Percentiles rank a stretch among this genome's conserved stretches.
phyloP scores from a whole-genome alignment of 345 rosid species.

The rapeseed (Brassica napus) region DNA sequence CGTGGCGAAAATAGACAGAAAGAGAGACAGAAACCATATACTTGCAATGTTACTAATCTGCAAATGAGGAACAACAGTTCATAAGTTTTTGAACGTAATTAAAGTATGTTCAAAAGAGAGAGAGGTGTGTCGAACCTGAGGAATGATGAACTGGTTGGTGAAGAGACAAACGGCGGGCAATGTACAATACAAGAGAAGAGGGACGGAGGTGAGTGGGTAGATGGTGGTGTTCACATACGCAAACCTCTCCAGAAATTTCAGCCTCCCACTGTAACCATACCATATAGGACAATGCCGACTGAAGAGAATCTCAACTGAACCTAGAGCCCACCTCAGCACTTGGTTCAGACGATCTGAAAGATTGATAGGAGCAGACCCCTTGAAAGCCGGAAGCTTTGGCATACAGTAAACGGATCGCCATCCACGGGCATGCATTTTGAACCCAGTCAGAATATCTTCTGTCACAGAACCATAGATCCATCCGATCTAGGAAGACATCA shows the following conservation, averaged over 20 bases:
- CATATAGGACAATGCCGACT: conserved; percentile 96
- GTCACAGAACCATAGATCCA: conserved; percentile 98
- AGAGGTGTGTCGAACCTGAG: conserved; percentile 59
- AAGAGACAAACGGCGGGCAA: conserved; percentile 92
- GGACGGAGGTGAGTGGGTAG: conserved; percentile 85
- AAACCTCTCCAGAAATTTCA: conserved; percentile 90
- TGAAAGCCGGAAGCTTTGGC: conserved; percentile 85
- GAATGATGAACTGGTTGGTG: conserved; percentile 90
- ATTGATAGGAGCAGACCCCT: conserved; percentile 95
- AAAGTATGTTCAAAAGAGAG: not conserved
- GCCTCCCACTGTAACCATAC: conserved; percentile 87
- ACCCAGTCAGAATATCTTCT: conserved; percentile 97
- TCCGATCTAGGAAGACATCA: conserved; percentile 60
- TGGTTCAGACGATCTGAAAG: conserved; percentile 96
- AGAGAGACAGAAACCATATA: conserved; percentile 88
- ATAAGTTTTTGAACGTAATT: not conserved
- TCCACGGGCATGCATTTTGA: conserved; percentile 98
- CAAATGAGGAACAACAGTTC: conserved; percentile 30
- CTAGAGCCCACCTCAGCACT: conserved; percentile 97
- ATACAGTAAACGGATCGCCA: conserved; percentile 96
- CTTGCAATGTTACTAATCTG: conserved; percentile 94
- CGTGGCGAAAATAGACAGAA: conserved; percentile 90
- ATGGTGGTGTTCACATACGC: conserved; percentile 86
- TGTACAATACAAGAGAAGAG: conserved; percentile 84
- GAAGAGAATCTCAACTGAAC: conserved; percentile 90